Percentiles rank a stretch among this genome's conserved stretches.
Conservation (phyloP, 495 filamentous ascomycete species). For the Penicillium lividum region DNA sequence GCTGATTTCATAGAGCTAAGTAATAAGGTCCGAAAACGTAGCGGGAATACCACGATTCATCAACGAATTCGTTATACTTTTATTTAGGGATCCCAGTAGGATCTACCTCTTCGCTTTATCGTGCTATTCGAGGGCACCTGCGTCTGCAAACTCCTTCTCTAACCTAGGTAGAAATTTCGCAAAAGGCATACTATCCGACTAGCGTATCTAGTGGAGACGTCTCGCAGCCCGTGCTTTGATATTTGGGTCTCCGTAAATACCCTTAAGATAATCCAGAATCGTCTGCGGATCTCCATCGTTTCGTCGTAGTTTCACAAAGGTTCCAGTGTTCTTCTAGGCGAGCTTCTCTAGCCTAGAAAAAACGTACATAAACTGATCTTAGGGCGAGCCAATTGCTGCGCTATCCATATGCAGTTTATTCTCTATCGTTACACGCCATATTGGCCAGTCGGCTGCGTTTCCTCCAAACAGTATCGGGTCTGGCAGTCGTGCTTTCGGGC, state of each 20-base stretch:
- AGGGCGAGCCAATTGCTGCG: conserved; percentile 2
- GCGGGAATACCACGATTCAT: conserved; percentile 5
- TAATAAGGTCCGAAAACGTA: not conserved
- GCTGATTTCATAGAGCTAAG: too few species aligned
- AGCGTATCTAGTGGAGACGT: conserved; percentile 9
- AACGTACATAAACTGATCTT: conserved; percentile 8
- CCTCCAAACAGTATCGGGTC: conserved; percentile 6
- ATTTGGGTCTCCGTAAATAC: conserved; percentile 9
- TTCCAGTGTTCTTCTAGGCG: conserved; percentile 9
- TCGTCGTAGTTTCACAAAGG: conserved; percentile 8
- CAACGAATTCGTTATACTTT: conserved; percentile 5
- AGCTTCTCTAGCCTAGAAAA: conserved; percentile 16
- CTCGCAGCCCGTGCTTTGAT: conserved; percentile 5
- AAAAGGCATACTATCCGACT: conserved; percentile 1
- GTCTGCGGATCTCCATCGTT: conserved; percentile 1
- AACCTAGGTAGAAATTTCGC: not conserved
- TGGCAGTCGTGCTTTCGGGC: not conserved
- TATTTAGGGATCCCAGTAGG: not conserved
- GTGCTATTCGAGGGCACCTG: too few species aligned
- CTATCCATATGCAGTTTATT: conserved; percentile 6
- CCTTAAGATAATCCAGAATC: not conserved
- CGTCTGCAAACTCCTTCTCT: too few species aligned
- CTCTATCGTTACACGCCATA: not conserved
- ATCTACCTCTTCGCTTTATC: not conserved
- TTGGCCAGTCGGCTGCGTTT: conserved; percentile 5